These are phyloP conservation scores for Epichloe scottii DNA, from an alignment of 2,329 filamentous ascomycete species.

Conservation along the genomic window DNA sequence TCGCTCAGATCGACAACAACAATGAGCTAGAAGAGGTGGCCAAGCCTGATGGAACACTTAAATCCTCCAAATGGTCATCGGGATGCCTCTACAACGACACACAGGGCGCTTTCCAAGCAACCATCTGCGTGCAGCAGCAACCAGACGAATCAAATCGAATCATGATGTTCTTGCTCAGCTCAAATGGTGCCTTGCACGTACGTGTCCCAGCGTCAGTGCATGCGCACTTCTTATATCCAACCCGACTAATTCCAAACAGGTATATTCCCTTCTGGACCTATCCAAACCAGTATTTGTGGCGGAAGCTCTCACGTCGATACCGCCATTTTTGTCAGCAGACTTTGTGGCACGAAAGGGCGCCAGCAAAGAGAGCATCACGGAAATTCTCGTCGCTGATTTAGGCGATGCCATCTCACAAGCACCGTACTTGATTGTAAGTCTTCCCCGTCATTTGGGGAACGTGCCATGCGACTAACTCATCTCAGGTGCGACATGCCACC, in stretches of 20 bases:
- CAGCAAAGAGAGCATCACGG: slow-evolving; percentile 59
- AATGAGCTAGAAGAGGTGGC: slow-evolving; percentile 79
- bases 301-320: slow-evolving; percentile 66
- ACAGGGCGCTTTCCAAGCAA: slow-evolving; percentile 38
- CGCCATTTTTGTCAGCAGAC: slow-evolving; percentile 61
- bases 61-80: slow-evolving; percentile 61
- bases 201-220: slow-evolving; percentile 19
- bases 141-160: slow-evolving; percentile 35
- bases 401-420: slow-evolving; percentile 59
- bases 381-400: slow-evolving; percentile 74
- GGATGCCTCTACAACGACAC: slow-evolving; percentile 72
- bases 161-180: slow-evolving; percentile 65
- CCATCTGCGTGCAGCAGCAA: slow-evolving; percentile 26
- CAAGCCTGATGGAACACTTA: slow-evolving; percentile 42
- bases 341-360: slow-evolving; percentile 56
- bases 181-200: slow-evolving; percentile 63
- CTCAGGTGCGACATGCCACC: slow-evolving; percentile 55
- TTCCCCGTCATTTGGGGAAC: no score
- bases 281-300: slow-evolving; percentile 59
- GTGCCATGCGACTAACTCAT: no score
- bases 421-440: slow-evolving; percentile 69
- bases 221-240: background rate
- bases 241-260: slow-evolving; percentile 29
- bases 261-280: slow-evolving; percentile 66
- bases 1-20: slow-evolving; percentile 64